Conservation (phyloP, 805 yeast genomes). For the Nakazawaea ernobii region DNA sequence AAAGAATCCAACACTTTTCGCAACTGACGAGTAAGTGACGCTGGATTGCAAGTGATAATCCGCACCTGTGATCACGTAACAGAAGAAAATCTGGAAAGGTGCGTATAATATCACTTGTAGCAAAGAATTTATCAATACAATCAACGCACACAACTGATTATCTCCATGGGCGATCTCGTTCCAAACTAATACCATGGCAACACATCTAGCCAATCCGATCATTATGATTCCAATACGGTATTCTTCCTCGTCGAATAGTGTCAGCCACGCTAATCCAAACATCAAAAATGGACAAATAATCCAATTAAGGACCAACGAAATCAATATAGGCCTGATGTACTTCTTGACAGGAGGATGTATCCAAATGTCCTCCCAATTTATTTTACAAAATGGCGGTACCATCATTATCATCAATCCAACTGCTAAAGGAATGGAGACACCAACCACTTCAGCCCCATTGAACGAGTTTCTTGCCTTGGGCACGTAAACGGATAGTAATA, state of each 20-base stretch:
- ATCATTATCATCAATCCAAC: constrained; percentile 50
- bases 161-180: constrained; percentile 51
- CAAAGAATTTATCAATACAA: constrained; percentile 46
- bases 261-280: constrained; percentile 52
- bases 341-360: constrained; percentile 18
- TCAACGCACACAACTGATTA: constrained; percentile 40
- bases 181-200: constrained; percentile 61
- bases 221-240: constrained; percentile 50
- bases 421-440: constrained; percentile 40
- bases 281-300: constrained; percentile 49
- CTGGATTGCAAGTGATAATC: neutral
- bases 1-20: constrained; percentile 44
- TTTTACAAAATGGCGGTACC: constrained; percentile 51
- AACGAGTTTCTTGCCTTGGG: constrained; percentile 31
- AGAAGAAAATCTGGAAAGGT: constrained; percentile 43
- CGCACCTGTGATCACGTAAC: constrained; percentile 33
- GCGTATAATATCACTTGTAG: constrained; percentile 48
- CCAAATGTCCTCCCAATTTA: constrained; percentile 42
- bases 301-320: constrained; percentile 49
- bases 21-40: constrained; percentile 31
- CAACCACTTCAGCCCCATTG: constrained; percentile 27
- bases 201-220: constrained; percentile 56
- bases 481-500: constrained; percentile 34
- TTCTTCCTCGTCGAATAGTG: constrained; percentile 40
- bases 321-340: constrained; percentile 24